Evolutionary conservation across 768 basidiomycete species (phyloP).

Genomic region (Suillus plorans): DNA sequence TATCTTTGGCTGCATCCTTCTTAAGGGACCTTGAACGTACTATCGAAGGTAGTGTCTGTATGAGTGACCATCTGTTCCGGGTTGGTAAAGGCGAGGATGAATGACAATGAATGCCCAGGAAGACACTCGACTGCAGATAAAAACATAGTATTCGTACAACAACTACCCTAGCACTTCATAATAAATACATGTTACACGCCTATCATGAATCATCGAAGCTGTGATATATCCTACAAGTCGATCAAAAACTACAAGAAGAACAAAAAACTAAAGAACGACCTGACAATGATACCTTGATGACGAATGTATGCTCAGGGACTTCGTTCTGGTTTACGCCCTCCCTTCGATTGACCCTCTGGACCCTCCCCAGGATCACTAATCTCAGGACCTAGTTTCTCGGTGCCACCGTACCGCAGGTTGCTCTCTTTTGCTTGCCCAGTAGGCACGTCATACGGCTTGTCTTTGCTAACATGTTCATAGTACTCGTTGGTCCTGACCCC

Average conservation of each 20-base stretch:
- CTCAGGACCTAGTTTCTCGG: constrained; percentile 25
- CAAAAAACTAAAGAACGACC: not conserved
- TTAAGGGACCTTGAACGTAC: not conserved
- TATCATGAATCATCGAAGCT: not conserved
- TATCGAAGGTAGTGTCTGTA: not conserved
- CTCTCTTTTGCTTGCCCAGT: not conserved
- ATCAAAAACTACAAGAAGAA: not conserved
- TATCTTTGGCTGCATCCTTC: not conserved
- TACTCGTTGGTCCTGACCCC: constrained; percentile 36
- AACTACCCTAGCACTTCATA: not conserved
- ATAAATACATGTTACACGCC: not conserved
- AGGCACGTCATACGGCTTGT: constrained; percentile 25
- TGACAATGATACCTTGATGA: not conserved
- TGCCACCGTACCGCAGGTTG: constrained; percentile 26
- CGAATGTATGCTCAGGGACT: constrained; percentile 9
- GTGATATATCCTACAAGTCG: not conserved
- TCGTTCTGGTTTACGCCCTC: constrained; percentile 35
- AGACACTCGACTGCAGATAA: not conserved
- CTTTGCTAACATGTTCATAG: constrained; percentile 19
- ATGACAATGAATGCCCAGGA: not conserved
- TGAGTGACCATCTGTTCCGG: not conserved
- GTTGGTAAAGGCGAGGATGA: not conserved
- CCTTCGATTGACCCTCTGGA: constrained; percentile 36
- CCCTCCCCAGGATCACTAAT: constrained; percentile 35
- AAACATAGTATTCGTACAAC: not conserved